Conservation (phyloP, 495 filamentous ascomycete species). For the Hypoxylon fuscum region DNA sequence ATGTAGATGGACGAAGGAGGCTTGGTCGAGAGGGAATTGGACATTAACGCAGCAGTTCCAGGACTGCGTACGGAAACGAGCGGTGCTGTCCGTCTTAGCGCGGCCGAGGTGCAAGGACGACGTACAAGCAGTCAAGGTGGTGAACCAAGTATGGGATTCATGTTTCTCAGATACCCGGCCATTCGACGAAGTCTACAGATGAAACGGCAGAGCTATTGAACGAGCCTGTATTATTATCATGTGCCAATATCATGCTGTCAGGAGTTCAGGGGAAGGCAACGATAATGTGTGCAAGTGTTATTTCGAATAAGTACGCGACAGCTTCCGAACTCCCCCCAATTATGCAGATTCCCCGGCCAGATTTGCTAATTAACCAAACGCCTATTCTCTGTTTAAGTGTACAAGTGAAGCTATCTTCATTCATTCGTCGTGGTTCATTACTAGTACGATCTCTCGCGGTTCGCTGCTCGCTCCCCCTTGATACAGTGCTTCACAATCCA, state of each 20-base stretch:
- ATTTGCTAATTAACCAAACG: constrained; percentile 28
- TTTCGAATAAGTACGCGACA: constrained; percentile 19
- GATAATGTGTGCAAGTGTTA: constrained; percentile 2
- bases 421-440: constrained; percentile 20
- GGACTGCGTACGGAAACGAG: constrained; percentile 84
- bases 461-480: constrained; percentile 72
- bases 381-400: constrained; percentile 24
- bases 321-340: constrained; percentile 11
- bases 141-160: constrained; percentile 97
- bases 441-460: constrained; percentile 53
- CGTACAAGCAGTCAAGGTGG: constrained; percentile 82
- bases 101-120: constrained; percentile 86
- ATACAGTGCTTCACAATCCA: constrained; percentile 98
- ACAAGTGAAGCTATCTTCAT: constrained; percentile 30
- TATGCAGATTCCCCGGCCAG: constrained; percentile 31
- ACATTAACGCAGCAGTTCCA: constrained; percentile 91
- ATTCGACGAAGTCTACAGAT: constrained; percentile 96
- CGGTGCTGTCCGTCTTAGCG: constrained; percentile 75
- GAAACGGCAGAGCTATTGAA: constrained; percentile 41
- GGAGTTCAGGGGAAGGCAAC: constrained; percentile 2
- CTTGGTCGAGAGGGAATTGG: constrained; percentile 84
- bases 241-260: neutral
- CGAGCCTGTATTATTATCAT: neutral
- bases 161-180: constrained; percentile 94
- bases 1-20: constrained; percentile 89